Conservation (phyloP, 2,329 filamentous ascomycete genomes). For the Calonectria pauciramosa region DNA sequence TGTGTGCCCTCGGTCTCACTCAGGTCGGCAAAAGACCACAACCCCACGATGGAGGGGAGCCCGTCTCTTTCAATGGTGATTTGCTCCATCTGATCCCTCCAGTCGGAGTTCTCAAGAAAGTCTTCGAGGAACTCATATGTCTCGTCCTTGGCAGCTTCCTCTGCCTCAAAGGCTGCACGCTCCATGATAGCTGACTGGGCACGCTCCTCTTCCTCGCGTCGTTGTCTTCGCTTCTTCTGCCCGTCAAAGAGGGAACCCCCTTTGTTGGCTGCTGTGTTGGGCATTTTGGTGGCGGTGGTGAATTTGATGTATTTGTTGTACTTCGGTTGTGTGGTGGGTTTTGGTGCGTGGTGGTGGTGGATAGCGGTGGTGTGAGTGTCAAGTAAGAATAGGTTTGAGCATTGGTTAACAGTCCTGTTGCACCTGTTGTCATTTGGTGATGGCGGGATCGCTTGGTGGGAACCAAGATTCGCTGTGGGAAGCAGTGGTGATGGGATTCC, state of each 20-base stretch:
- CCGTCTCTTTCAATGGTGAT: constrained; percentile 52
- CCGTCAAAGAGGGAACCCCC: constrained; percentile 43
- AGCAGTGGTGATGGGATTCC: background rate
- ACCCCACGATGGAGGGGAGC: constrained; percentile 51
- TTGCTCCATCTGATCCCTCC: constrained; percentile 49
- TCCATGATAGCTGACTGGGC: constrained; percentile 25
- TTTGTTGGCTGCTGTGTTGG: constrained; percentile 34
- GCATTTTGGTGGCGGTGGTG: constrained; percentile 39
- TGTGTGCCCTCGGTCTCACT: constrained; percentile 52
- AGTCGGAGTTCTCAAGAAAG: constrained; percentile 47
- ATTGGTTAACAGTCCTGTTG: constrained; percentile 1
- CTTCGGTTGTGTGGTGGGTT: background rate
- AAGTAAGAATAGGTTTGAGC: constrained; percentile 1
- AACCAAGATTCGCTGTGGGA: background rate
- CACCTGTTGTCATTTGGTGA: constrained; percentile 11
- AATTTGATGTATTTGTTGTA: constrained; percentile 7
- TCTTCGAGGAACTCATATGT: constrained; percentile 50
- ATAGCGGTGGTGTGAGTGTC: background rate
- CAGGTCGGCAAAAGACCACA: constrained; percentile 50
- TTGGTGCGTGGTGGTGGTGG: background rate
- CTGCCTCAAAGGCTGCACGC: constrained; percentile 44
- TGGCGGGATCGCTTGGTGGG: background rate
- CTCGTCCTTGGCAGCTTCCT: constrained; percentile 47
- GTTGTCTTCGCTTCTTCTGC: constrained; percentile 45
- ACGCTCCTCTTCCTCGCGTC: constrained; percentile 37